Conservation (phyloP, 2,329 filamentous ascomycete genomes). For the Fusarium keratoplasticum region DNA sequence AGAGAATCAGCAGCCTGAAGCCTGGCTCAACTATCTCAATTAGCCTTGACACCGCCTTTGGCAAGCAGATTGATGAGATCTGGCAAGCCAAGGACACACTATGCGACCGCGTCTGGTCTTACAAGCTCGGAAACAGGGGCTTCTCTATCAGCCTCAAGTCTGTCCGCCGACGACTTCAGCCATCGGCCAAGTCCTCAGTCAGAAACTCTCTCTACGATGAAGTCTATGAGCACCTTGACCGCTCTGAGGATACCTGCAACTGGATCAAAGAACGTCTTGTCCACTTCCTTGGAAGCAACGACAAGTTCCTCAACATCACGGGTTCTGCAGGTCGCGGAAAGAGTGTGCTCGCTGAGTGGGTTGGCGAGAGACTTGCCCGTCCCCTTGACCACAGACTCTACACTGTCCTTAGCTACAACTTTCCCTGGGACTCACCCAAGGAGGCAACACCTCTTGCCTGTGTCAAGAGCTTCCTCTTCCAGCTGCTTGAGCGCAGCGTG, state of each 20-base stretch:
- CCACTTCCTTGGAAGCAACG: constrained; percentile 50
- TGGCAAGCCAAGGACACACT: constrained; percentile 49
- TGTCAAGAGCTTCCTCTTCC: constrained; percentile 52
- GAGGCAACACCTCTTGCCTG: constrained; percentile 48
- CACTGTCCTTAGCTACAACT: constrained; percentile 51
- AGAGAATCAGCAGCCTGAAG: constrained; percentile 48
- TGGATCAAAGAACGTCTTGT: constrained; percentile 52
- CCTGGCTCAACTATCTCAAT: constrained; percentile 42
- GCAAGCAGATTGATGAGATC: constrained; percentile 48
- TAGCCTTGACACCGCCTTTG: constrained; percentile 53
- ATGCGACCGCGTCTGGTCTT: constrained; percentile 50
- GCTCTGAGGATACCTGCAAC: constrained; percentile 54
- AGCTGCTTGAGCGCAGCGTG: constrained; percentile 53
- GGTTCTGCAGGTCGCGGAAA: constrained; percentile 51
- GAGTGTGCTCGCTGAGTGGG: constrained; percentile 54
- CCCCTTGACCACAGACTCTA: constrained; percentile 51
- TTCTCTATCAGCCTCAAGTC: constrained; percentile 42
- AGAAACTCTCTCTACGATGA: constrained; percentile 48
- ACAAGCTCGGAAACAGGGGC: constrained; percentile 45
- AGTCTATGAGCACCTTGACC: constrained; percentile 51
- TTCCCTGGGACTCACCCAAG: constrained; percentile 48
- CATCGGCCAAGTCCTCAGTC: constrained; percentile 44
- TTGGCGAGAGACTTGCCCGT: constrained; percentile 53
- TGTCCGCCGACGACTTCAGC: constrained; percentile 49
- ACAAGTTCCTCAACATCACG: constrained; percentile 51